Evolutionary conservation across 2,329 filamentous ascomycete genomes (phyloP), one percentile per base, ranked within the genome.

Genomic region (Boeremia exigua): DNA sequence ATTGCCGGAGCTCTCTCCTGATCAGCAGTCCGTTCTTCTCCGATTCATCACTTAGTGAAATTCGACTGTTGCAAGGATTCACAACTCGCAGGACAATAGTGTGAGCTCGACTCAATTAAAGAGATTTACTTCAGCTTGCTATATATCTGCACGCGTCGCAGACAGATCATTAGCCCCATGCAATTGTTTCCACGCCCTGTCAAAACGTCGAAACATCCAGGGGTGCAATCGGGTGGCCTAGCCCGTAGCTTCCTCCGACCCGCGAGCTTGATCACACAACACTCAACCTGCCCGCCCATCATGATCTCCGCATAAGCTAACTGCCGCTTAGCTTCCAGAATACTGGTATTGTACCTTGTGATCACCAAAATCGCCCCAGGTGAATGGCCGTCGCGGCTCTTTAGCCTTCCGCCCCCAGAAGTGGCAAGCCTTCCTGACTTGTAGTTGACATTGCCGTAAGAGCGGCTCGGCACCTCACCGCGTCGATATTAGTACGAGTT

Each of bases 371-470:
- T 15, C 2, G 27, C 19, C 14, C 25, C 32, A 29, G 11, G 17
- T 23, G 5, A 15, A 5, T 15, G 32, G 29, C 28, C 28, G 10
- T 33, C 29, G 36, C 46, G 40, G 52, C 29, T 30, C 28, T 40
- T 49, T 40, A 32, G 32, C 40, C 33, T 55, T 55, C 52, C 52
- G 52, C 52, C 39, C 8, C 52, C 46, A 40, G 33, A 55, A 33
- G 6, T 25, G 52, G 52, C 34, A 55, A 48, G 14, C 46, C 52
- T 55, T 49, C 52, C 52, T 45, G n/a, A 15, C 19, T 33, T 39
- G 6, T 30, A 42, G 42, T 48, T 11, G 34, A 54, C 40, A 17
- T 28, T 34, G 23, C 27, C 39, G 36, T n/a, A 30, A 42, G 25
- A 44, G 29, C 42, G 49, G 43, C 43, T 45, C 39, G 45, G 51